Base-by-base conservation (phyloP, 495 filamentous ascomycete species). In the Penicillium verhagenii region DNA sequence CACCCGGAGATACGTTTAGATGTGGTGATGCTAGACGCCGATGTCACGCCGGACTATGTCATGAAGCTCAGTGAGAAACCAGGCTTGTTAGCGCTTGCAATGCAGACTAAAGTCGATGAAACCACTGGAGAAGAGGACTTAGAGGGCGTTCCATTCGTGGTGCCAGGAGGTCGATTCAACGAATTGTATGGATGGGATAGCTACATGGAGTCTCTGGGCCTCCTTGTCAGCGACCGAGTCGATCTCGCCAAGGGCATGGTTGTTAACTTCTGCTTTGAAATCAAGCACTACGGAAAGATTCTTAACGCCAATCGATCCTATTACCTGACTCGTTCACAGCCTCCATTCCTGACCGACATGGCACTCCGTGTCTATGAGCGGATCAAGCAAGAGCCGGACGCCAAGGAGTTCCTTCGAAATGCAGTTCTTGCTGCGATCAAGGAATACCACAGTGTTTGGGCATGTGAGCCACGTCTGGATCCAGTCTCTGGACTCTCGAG, bases 131-230 rank as follows among this genome's bases (percentile, higher is more conserved):
- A 87, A 63, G 82, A 79, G 51, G 84, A 85, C 2, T 67, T 92
- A 6, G 72, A 74, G n/a, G 94, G 95, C 26, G 79, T 92, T 42
- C 94, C 94, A 0, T 98, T 97, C 62, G 91, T 97, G 19, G 94
- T 98, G 19, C 94, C 94, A 0, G 95, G 94, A 33, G 94, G 92
- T 14, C 81, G 94, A 23, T 98, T 98, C 82, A 98, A 97, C 71
- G 94, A 98, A 67, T 69, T 97, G 20, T 98, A 98, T 64, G 91
- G 86, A 47, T 98, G 94, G 94, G 94, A 98, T 68, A 95, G 90
- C 65, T 97, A 96, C 73, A 96, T 98, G 89, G 91, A 90, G 61
- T 91, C 92, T 7, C 75, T 97, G 9, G 92, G 92, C 4, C 78
- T 98, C 56, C 70, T 97, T 35, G 84, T 85, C 55, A 87, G 92